Percentiles rank a stretch among this genome's conserved stretches.
These are phyloP conservation scores for Nakazawaea laoshanensis DNA, from an alignment of 805 yeast genomes.

Conservation along the genomic window DNA sequence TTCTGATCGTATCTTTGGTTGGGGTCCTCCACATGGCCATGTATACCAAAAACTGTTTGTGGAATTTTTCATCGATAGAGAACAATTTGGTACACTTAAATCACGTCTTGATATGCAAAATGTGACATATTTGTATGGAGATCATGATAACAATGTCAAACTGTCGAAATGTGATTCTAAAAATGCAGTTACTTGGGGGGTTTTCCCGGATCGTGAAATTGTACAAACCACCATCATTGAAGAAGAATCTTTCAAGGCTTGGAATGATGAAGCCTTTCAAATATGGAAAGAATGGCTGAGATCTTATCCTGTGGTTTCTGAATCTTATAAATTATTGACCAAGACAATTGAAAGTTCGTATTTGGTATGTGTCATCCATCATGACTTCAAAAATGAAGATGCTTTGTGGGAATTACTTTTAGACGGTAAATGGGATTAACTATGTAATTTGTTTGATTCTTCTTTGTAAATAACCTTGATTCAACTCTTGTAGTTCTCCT, in stretches of 20 bases:
- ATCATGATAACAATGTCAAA: constrained; percentile 44
- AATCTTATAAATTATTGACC: constrained; percentile 54
- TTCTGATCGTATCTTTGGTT: constrained; percentile 84
- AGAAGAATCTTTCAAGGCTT: constrained; percentile 85
- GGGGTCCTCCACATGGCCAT: constrained; percentile 91
- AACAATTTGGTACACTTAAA: constrained; percentile 61
- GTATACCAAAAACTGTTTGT: constrained; percentile 92
- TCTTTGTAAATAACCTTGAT: constrained; percentile 19
- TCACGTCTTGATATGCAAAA: constrained; percentile 42
- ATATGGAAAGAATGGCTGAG: constrained; percentile 92
- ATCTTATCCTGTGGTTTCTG: constrained; percentile 53
- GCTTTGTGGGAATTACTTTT: constrained; percentile 62
- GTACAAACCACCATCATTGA: constrained; percentile 90
- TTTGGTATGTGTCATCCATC: constrained; percentile 81
- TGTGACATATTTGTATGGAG: constrained; percentile 72
- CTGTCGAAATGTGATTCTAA: constrained; percentile 31
- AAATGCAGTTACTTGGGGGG: constrained; percentile 97
- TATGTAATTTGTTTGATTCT: constrained; percentile 21
- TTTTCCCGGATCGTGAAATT: constrained; percentile 83
- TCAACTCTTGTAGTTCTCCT: constrained; percentile 20
- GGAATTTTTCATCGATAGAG: constrained; percentile 73
- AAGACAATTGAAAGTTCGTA: constrained; percentile 53
- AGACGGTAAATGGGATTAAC: background rate
- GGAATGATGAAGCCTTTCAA: constrained; percentile 92
- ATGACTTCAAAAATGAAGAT: constrained; percentile 64